Base-by-base conservation (phyloP, 345 rosid species). In the Abelmoschus esculentus region DNA sequence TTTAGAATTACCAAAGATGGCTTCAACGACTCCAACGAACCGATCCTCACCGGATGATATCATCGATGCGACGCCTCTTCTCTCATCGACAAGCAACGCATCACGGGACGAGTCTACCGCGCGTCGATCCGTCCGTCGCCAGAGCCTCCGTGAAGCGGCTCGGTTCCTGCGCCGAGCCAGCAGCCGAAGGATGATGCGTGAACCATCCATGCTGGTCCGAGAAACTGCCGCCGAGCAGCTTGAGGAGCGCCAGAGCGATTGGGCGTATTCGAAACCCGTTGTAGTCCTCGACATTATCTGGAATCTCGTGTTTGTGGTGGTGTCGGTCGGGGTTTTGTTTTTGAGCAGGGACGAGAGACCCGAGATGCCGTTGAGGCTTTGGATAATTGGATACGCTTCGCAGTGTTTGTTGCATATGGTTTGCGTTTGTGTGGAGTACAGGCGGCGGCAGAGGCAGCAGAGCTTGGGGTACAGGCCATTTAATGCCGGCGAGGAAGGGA, bases 141-240 rank as follows among this genome's bases (percentile, higher is more conserved):
- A 86, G 80, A 81, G 93, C 60, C 83, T 93, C 6, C 87, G 93
- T 47, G 91, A 86, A 34, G 97, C 96, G 0, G 93, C 92, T 59
- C 75, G 97, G 77, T 83, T 93, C 80, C 81, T 93, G 8, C 85
- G 96, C 34, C 90, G 87, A 22, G 97, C 98, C 65, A 91, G 97
- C 87, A 86, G 97, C 70, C 87, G 96, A 19, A 85, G 85, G 55
- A 80, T 89, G 92, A 86, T 91, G 87, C 81, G 96, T 63, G 98
- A 93, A 77, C 97, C 97, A 14, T 93, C 97, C 69, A 85, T 93
- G 96, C 61, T 88, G 50, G 98, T 93, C 42, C 85, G 97, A 40
- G 98, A 93, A 86, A 49, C 97, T 15, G 97, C 98, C 0, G 96
- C 97, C 19, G 97, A 93, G 86, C 96, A 93, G 82, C 84, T 93